Evolutionary conservation across 257 asterid species (phyloP), one percentile per base, ranked within the genome.

Genomic region (Lantana camara): DNA sequence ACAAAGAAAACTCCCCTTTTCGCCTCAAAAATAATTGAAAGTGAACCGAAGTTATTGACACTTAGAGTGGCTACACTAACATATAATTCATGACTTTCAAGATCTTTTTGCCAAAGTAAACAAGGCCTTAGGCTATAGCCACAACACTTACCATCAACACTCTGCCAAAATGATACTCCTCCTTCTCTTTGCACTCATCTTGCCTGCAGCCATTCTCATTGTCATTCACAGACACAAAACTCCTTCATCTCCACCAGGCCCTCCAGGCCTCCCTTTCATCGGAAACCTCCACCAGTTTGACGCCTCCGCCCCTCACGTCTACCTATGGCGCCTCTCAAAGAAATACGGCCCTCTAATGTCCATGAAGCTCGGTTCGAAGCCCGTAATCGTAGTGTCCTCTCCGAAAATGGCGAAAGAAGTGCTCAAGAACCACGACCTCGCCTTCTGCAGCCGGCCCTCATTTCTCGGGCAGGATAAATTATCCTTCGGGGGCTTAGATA

Each of bases 271-370:
- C 20, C 81, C 81, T 13, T 23, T 79, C 63, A 16, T 79, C 48
- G 84, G 81, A 40, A 75, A 79, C 74, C 79, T 79, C 17, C 80
- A 37, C 63, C 79, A 72, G 1, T 50, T 79, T 55, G 58, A 61
- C 52, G 11, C 57, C 32, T n/a, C 66, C 1, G 3, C 63, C 3
- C 84, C 74, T 3, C 84, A 79, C 46, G 41, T 75, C 49, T 55
- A 69, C 13, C 75, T 79, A 21, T 37, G 56, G 57, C 14, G 40
- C 0, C 75, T 75, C 10, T 59, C 84, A 5, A 27, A 38, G 2
- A 54, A 44, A 46, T 66, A 72, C 52, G 79, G 79, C 40, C 81
- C 81, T 4, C 69, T 78, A 21, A 44, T 78, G 57, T 71, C 66
- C 64, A 11, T 78, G 56, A 71, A 59, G 22, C 68, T 79, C 49